Conservation (phyloP, 2,329 filamentous ascomycete genomes). For the Chaetomiaceae sp. region DNA sequence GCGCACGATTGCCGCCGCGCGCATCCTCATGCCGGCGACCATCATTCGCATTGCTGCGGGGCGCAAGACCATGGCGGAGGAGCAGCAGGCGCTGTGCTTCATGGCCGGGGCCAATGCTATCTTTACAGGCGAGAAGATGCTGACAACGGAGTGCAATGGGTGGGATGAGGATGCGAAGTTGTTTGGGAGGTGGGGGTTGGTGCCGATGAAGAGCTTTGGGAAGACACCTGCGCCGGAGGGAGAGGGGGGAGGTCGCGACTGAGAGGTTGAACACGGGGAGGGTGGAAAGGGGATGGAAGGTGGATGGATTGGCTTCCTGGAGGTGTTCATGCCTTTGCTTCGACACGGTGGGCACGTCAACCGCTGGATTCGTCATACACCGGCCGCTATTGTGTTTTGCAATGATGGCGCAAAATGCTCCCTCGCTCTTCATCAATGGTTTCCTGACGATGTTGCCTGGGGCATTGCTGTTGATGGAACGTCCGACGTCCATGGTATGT, state of each 20-base stretch:
- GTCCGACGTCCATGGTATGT: too few relatives aligned
- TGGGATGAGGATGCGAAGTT: slow-evolving; percentile 84
- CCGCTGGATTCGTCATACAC: too few relatives aligned
- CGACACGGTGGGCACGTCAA: too few relatives aligned
- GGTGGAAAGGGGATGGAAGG: too few relatives aligned
- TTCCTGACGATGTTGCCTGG: too few relatives aligned
- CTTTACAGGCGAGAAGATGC: slow-evolving; percentile 92
- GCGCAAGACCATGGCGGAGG: slow-evolving; percentile 75
- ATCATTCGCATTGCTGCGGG: slow-evolving; percentile 85
- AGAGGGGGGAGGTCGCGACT: neutral
- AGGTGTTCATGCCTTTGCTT: too few relatives aligned
- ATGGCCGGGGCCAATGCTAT: slow-evolving; percentile 90
- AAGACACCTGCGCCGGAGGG: neutral
- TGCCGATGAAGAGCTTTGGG: slow-evolving; percentile 60
- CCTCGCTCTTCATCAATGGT: too few relatives aligned
- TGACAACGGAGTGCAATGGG: slow-evolving; percentile 84
- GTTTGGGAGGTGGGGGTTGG: slow-evolving; percentile 76
- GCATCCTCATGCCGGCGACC: slow-evolving; percentile 75
- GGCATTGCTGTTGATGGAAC: too few relatives aligned
- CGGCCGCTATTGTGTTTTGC: too few relatives aligned
- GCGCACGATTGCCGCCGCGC: slow-evolving; percentile 75
- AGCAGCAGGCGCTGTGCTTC: slow-evolving; percentile 85
- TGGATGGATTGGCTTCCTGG: too few relatives aligned
- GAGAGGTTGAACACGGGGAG: too few relatives aligned
- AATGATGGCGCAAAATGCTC: too few relatives aligned